These are phyloP conservation scores for Penicillium taxi DNA, from an alignment of 495 filamentous ascomycete genomes.

Conservation along the genomic window DNA sequence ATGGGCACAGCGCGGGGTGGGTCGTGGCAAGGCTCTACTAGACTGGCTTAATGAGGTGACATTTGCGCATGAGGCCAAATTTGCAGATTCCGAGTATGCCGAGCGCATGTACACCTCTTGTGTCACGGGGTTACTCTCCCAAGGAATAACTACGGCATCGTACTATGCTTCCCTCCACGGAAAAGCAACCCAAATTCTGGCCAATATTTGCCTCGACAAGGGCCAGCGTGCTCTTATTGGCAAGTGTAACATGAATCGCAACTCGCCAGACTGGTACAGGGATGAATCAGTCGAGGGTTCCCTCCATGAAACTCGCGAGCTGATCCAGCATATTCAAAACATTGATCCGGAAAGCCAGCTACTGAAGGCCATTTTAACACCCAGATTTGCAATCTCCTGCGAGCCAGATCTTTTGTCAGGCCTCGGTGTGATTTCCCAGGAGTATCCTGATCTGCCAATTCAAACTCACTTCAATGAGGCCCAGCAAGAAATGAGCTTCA, in stretches of 20 bases:
- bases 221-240: conserved; percentile 60
- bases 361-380: conserved; percentile 53
- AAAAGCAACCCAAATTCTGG: conserved; percentile 51
- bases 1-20: conserved; percentile 52
- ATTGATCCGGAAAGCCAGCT: conserved; percentile 24
- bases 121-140: conserved; percentile 49
- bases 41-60: conserved; percentile 55
- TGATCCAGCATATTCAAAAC: conserved; percentile 38
- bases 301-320: conserved; percentile 42
- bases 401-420: conserved; percentile 42
- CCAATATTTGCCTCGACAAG: conserved; percentile 45
- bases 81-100: conserved; percentile 46
- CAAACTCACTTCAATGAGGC: conserved; percentile 63
- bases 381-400: conserved; percentile 57
- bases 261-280: conserved; percentile 51
- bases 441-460: conserved; percentile 47
- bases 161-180: conserved; percentile 58
- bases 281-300: conserved; percentile 44
- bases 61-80: conserved; percentile 55
- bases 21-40: conserved; percentile 49
- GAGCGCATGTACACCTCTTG: conserved; percentile 42
- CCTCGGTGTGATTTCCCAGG: conserved; percentile 42
- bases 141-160: conserved; percentile 58
- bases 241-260: conserved; percentile 58
- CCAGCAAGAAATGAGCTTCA: conserved; percentile 46